phyloP scores from a whole-genome alignment of 1,284 basidiomycete species.

The Earliella scabrosa region DNA sequence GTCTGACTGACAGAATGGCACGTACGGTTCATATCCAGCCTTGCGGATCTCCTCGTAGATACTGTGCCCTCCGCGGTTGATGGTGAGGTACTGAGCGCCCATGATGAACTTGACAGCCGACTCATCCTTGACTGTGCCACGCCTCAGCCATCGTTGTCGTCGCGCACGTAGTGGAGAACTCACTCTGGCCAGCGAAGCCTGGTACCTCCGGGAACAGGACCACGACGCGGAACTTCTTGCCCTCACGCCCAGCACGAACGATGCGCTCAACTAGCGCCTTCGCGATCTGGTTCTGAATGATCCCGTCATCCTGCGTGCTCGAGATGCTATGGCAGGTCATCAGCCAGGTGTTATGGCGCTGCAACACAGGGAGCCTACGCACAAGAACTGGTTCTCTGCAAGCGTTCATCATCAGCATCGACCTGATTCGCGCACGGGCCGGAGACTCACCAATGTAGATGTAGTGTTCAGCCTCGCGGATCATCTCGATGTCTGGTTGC shows the following conservation, averaged over 20 bases:
- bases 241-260: slow-evolving; percentile 71
- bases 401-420: neutral
- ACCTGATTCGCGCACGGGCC: neutral
- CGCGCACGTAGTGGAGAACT: neutral
- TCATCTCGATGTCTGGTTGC: slow-evolving; percentile 62
- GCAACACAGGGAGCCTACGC: no score
- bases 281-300: slow-evolving; percentile 83
- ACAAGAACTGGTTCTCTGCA: slow-evolving; percentile 94
- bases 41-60: slow-evolving; percentile 85
- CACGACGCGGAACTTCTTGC: slow-evolving; percentile 83
- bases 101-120: slow-evolving; percentile 79
- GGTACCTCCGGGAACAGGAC: slow-evolving; percentile 85
- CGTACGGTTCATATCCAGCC: slow-evolving; percentile 84
- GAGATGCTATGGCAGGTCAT: slow-evolving; percentile 78
- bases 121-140: slow-evolving; percentile 68
- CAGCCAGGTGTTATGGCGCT: no score
- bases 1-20: slow-evolving; percentile 9
- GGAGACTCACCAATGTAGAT: slow-evolving; percentile 81
- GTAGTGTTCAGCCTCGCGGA: slow-evolving; percentile 82
- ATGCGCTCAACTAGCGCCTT: slow-evolving; percentile 84
- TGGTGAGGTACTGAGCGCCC: slow-evolving; percentile 83
- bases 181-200: slow-evolving; percentile 69
- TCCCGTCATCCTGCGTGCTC: slow-evolving; percentile 63
- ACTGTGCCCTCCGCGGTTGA: slow-evolving; percentile 85
- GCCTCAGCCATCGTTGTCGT: neutral